Percentiles rank a stretch among this genome's conserved stretches.
phyloP scores from a whole-genome alignment of 305 asterid genomes.

The Euphrasia arctica region DNA sequence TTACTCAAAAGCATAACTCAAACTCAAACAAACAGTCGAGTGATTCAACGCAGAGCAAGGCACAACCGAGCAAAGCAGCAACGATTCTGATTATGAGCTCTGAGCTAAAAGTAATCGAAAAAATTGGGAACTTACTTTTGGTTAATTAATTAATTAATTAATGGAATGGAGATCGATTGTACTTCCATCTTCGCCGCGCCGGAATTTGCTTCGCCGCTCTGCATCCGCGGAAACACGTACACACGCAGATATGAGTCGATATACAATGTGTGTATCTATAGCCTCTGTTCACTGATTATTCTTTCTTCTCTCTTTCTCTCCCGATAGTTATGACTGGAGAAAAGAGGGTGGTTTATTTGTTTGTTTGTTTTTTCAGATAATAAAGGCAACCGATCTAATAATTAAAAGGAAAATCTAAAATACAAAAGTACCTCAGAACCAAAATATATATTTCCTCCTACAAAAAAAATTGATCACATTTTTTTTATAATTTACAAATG shows the following conservation, averaged over 20 bases:
- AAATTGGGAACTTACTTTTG: slow-evolving; percentile 37
- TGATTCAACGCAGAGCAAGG: slow-evolving; percentile 21
- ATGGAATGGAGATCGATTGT: slow-evolving; percentile 35
- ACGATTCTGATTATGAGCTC: slow-evolving; percentile 39
- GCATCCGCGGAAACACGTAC: slow-evolving; percentile 13
- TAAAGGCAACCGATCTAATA: no score
- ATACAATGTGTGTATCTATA: slow-evolving; percentile 23
- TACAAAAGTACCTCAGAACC: no score
- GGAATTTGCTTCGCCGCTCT: slow-evolving; percentile 28
- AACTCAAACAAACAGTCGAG: slow-evolving; percentile 11
- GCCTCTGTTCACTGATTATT: slow-evolving; percentile 26
- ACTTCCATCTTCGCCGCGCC: slow-evolving; percentile 27
- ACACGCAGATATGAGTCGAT: slow-evolving; percentile 7
- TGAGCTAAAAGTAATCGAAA: slow-evolving; percentile 29
- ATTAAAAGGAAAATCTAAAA: no score
- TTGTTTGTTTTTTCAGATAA: no score
- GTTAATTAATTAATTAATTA: slow-evolving; percentile 1
- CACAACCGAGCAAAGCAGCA: slow-evolving; percentile 32
- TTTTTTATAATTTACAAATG: no score
- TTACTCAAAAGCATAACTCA: slow-evolving; percentile 30
- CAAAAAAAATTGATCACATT: no score
- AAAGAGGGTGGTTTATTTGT: background rate
- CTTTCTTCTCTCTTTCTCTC: slow-evolving; percentile 39
- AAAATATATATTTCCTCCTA: no score
- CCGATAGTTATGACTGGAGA: slow-evolving; percentile 24